phyloP scores from a whole-genome alignment of 139 green algal species.

The Yamagishiella unicocca region DNA sequence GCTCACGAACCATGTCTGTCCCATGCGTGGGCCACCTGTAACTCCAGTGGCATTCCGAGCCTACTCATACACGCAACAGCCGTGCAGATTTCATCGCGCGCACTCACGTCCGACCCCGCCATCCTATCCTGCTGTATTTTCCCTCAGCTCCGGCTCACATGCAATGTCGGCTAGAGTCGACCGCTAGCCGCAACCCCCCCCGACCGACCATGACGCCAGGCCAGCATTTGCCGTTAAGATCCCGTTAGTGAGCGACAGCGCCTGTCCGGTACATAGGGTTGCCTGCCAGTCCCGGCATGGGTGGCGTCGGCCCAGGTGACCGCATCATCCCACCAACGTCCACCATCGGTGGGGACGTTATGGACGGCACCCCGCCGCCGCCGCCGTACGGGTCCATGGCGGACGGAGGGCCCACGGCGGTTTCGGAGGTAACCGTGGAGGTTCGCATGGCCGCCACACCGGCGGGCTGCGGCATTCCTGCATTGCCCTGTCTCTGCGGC shows the following conservation, averaged over 20 bases:
- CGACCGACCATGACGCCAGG: too few relatives aligned
- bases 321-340: background rate
- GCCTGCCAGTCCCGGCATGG: conserved; percentile 31
- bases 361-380: background rate
- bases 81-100: too few relatives aligned
- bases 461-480: background rate
- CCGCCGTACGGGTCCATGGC: background rate
- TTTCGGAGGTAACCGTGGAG: conserved; percentile 13
- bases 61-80: too few relatives aligned
- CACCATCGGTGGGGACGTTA: conserved; percentile 8
- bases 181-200: too few relatives aligned
- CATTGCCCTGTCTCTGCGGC: background rate
- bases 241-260: background rate
- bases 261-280: background rate
- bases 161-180: too few relatives aligned
- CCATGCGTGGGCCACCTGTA: too few relatives aligned
- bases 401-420: conserved; percentile 28
- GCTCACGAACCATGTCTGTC: too few relatives aligned
- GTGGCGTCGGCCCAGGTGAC: background rate
- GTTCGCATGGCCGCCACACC: background rate
- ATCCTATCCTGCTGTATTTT: too few relatives aligned
- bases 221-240: too few relatives aligned
- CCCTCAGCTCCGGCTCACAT: too few relatives aligned
- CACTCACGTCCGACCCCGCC: too few relatives aligned
- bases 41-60: too few relatives aligned